These are phyloP conservation scores for Hypsizygus marmoreus DNA, from an alignment of 768 basidiomycete genomes.

Conservation along the genomic window DNA sequence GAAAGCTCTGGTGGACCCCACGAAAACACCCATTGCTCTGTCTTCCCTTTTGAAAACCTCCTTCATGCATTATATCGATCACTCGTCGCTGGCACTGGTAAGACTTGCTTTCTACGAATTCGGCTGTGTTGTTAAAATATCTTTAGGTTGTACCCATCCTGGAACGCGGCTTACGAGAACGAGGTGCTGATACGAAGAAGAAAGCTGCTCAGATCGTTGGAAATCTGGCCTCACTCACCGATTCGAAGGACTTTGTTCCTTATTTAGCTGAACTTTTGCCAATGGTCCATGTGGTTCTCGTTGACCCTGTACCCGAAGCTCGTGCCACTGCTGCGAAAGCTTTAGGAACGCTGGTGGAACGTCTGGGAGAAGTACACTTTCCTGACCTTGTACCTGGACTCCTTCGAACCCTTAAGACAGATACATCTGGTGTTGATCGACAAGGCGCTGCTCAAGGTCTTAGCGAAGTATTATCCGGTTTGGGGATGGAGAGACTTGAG, in stretches of 20 bases:
- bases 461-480: slow-evolving; percentile 90
- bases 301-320: slow-evolving; percentile 97
- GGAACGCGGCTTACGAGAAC: slow-evolving; percentile 88
- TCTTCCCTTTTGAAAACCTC: slow-evolving; percentile 88
- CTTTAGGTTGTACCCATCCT: slow-evolving; percentile 88
- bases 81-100: slow-evolving; percentile 91
- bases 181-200: slow-evolving; percentile 92
- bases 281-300: slow-evolving; percentile 87
- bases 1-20: slow-evolving; percentile 94
- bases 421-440: slow-evolving; percentile 92
- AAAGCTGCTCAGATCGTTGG: slow-evolving; percentile 97
- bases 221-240: slow-evolving; percentile 90
- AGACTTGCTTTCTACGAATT: slow-evolving; percentile 24
- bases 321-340: slow-evolving; percentile 97
- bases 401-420: slow-evolving; percentile 84
- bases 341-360: slow-evolving; percentile 93
- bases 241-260: slow-evolving; percentile 91
- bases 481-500: slow-evolving; percentile 98
- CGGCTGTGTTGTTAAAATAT: neutral
- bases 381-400: slow-evolving; percentile 93
- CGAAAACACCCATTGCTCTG: slow-evolving; percentile 84
- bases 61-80: slow-evolving; percentile 97
- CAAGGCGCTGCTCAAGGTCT: slow-evolving; percentile 98
- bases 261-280: slow-evolving; percentile 90
- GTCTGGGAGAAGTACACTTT: slow-evolving; percentile 92